Percentiles rank a stretch among this genome's conserved stretches.
phyloP scores from a whole-genome alignment of 345 rosid genomes.

The Salix suchowensis region DNA sequence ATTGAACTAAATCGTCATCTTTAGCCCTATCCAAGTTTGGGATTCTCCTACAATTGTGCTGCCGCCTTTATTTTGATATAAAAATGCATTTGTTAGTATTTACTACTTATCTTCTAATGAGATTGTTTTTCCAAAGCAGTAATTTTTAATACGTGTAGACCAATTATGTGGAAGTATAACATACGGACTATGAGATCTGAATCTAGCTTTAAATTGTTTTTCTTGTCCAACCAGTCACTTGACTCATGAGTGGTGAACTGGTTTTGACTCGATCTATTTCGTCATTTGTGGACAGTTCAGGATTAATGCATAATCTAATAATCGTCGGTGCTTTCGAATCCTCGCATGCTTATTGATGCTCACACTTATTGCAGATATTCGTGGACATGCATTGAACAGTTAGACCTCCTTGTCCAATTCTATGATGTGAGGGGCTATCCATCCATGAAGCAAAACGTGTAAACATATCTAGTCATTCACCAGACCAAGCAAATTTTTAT shows the following conservation, averaged over 20 bases:
- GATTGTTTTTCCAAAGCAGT: background rate
- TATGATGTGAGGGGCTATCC: background rate
- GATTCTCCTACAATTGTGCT: background rate
- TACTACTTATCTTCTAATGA: background rate
- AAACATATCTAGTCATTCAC: background rate
- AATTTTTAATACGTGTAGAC: background rate
- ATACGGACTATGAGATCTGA: background rate
- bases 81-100: background rate
- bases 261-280: background rate
- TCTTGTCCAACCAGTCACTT: background rate
- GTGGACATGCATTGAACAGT: constrained; percentile 43
- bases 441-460: background rate
- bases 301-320: background rate
- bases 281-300: background rate
- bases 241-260: no score
- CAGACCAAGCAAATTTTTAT: background rate
- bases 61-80: background rate
- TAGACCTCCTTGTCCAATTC: background rate
- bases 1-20: background rate
- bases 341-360: background rate
- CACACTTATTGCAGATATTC: constrained; percentile 42
- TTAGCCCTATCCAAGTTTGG: background rate
- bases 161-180: background rate
- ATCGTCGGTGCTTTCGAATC: background rate
- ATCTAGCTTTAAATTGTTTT: background rate